phyloP scores from a whole-genome alignment of 176 grass and related monocot genomes.

The Eleusine coracana region DNA sequence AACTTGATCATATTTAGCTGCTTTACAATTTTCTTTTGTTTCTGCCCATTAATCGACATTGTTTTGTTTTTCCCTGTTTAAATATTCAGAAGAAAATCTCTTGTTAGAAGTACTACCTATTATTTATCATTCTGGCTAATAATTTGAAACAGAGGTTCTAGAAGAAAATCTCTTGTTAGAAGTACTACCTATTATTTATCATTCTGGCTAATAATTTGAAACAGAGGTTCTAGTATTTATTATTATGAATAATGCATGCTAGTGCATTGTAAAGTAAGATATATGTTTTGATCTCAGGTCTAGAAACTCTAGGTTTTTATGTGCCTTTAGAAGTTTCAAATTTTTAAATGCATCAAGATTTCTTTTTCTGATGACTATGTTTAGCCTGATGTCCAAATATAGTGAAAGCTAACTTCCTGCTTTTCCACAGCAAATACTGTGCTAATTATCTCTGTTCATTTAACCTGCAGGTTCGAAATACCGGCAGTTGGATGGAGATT shows the following conservation, averaged over 20 bases:
- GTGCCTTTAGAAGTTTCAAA: background rate
- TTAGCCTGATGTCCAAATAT: constrained; percentile 19
- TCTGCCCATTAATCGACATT: background rate
- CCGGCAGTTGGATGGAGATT: constrained; percentile 98
- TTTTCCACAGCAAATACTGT: background rate
- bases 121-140: background rate
- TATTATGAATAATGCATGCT: background rate
- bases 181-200: background rate
- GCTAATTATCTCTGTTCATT: constrained; percentile 29
- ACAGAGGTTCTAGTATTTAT: background rate
- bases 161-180: background rate
- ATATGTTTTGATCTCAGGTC: background rate
- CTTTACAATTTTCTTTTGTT: constrained; percentile 16
- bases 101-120: background rate
- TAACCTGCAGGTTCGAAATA: constrained; percentile 70
- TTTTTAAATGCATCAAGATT: constrained; percentile 12
- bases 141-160: background rate
- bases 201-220: background rate
- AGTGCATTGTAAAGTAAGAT: background rate
- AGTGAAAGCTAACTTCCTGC: constrained; percentile 11
- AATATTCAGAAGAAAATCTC: background rate
- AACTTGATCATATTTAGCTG: background rate
- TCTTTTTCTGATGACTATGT: constrained; percentile 3
- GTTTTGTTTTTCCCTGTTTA: background rate
- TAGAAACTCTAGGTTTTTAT: background rate